Conservation (phyloP, 2,329 filamentous ascomycete genomes). For the Fusarium guadeloupense region DNA sequence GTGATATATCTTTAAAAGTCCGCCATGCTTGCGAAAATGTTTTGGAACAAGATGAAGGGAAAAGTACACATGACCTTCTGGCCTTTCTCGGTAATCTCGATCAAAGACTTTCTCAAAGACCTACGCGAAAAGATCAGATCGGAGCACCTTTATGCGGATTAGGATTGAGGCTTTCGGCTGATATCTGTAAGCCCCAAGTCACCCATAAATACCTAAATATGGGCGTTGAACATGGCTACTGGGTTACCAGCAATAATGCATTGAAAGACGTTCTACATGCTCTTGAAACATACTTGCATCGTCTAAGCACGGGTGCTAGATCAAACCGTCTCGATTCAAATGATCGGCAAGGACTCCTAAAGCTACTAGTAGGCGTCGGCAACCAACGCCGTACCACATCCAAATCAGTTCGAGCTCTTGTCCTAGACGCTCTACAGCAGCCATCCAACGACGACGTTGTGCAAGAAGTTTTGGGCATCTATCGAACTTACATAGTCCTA, state of each 20-base stretch:
- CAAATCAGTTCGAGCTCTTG: constrained; percentile 42
- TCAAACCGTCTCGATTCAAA: constrained; percentile 5
- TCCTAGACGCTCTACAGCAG: constrained; percentile 18
- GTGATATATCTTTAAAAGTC: constrained; percentile 32
- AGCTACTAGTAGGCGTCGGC: constrained; percentile 44
- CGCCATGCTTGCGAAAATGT: constrained; percentile 40
- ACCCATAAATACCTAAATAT: constrained; percentile 40
- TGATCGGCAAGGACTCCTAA: constrained; percentile 41
- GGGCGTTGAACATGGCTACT: constrained; percentile 30
- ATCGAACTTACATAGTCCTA: constrained; percentile 42
- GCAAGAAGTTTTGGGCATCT: constrained; percentile 25
- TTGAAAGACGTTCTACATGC: constrained; percentile 36
- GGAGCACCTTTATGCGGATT: constrained; percentile 44
- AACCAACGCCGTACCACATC: constrained; percentile 30
- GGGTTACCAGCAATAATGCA: constrained; percentile 12
- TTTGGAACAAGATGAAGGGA: constrained; percentile 8
- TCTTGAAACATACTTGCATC: constrained; percentile 28
- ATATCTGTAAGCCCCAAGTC: constrained; percentile 37
- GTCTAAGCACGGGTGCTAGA: constrained; percentile 7
- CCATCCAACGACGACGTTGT: neutral
- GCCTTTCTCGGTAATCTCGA: constrained; percentile 54
- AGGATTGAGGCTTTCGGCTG: constrained; percentile 46
- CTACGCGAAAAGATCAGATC: constrained; percentile 35
- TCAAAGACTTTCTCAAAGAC: constrained; percentile 45
- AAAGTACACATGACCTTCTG: constrained; percentile 39